Conservation (phyloP, 164 flowering plant species). For the Dillenia suffruticosa region DNA sequence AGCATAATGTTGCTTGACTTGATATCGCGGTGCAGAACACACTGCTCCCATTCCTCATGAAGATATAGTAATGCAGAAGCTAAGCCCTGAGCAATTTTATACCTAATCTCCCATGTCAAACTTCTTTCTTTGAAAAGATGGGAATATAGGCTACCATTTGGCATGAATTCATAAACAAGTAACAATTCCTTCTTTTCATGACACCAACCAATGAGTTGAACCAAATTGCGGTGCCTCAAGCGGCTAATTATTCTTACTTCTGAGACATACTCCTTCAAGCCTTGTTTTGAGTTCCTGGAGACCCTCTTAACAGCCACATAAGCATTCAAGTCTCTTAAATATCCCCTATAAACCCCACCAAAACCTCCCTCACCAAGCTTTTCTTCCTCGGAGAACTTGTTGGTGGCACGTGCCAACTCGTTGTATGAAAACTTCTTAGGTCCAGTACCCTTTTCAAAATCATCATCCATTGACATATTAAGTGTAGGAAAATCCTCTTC, state of each 20-base stretch:
- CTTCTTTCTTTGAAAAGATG: slow-evolving; percentile 23
- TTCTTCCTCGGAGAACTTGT: slow-evolving; percentile 20
- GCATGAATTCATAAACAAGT: slow-evolving; percentile 53
- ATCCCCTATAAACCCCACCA: slow-evolving; percentile 26
- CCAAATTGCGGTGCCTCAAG: slow-evolving; percentile 39
- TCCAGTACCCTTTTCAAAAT: slow-evolving; percentile 15
- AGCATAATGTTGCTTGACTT: slow-evolving; percentile 47
- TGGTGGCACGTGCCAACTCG: slow-evolving; percentile 14
- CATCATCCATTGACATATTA: slow-evolving; percentile 8
- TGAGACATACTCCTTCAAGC: slow-evolving; percentile 18
- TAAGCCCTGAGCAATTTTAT: slow-evolving; percentile 28
- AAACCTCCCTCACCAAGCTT: slow-evolving; percentile 42
- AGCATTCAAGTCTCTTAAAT: slow-evolving; percentile 4
- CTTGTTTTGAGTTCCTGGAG: slow-evolving; percentile 20
- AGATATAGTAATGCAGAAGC: slow-evolving; percentile 45
- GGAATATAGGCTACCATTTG: slow-evolving; percentile 45
- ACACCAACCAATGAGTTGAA: slow-evolving; percentile 54
- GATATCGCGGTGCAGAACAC: slow-evolving; percentile 47
- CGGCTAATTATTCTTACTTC: slow-evolving; percentile 22
- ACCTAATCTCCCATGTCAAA: slow-evolving; percentile 28
- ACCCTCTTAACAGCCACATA: slow-evolving; percentile 22
- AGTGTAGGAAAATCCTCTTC: not conserved
- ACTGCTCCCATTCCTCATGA: slow-evolving; percentile 54
- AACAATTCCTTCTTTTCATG: slow-evolving; percentile 34
- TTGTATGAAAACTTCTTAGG: slow-evolving; percentile 15